These are phyloP conservation scores for Penicillium paradoxum DNA, from an alignment of 495 filamentous ascomycete species.

Conservation along the genomic window DNA sequence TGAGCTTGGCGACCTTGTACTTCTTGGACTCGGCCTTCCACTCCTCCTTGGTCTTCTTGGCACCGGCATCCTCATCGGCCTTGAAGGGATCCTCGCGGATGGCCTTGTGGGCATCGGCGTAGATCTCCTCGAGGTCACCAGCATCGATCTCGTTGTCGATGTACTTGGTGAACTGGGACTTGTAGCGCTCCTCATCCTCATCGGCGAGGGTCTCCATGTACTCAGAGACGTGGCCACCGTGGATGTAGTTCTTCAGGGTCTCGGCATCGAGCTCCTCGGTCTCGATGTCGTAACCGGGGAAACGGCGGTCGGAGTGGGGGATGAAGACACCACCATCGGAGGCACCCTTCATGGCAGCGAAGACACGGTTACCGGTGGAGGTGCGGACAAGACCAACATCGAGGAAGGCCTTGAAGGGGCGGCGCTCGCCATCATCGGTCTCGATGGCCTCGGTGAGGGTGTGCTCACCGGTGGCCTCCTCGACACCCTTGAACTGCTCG, in stretches of 20 bases:
- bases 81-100: slow-evolving; percentile 98
- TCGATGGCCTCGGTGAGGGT: slow-evolving; percentile 87
- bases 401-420: slow-evolving; percentile 97
- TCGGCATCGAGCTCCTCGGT: slow-evolving; percentile 95
- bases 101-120: slow-evolving; percentile 87
- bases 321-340: slow-evolving; percentile 96
- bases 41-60: slow-evolving; percentile 92
- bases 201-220: slow-evolving; percentile 99
- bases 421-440: slow-evolving; percentile 74
- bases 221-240: slow-evolving; percentile 95
- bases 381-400: slow-evolving; percentile 96
- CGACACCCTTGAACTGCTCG: slow-evolving; percentile 85
- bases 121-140: slow-evolving; percentile 95
- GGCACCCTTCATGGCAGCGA: slow-evolving; percentile 99
- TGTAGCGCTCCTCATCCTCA: slow-evolving; percentile 99
- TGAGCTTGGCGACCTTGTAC: slow-evolving; percentile 70
- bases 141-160: slow-evolving; percentile 94
- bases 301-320: slow-evolving; percentile 97
- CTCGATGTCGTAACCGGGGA: slow-evolving; percentile 98
- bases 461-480: slow-evolving; percentile 93
- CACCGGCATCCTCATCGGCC: slow-evolving; percentile 71
- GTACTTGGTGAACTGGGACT: slow-evolving; percentile 95
- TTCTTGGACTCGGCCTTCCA: slow-evolving; percentile 96
- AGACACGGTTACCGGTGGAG: slow-evolving; percentile 96
- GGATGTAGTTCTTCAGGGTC: slow-evolving; percentile 97